Base-by-base conservation (phyloP, 208 protist genomes). In the Trypanosoma avium region DNA sequence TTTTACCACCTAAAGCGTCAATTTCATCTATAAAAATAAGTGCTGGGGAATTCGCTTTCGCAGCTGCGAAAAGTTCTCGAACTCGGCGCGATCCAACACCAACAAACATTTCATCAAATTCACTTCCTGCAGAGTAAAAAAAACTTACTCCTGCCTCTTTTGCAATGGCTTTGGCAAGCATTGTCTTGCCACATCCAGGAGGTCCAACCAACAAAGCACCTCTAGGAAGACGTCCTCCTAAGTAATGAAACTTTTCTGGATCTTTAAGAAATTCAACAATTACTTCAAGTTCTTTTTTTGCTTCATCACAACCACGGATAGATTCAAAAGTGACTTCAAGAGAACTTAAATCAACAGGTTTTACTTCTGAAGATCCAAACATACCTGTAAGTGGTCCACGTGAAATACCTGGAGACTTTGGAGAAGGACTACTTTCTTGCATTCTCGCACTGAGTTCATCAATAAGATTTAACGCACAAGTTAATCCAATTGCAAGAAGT, bases 1-100 rank as follows among this genome's bases (percentile, higher is more conserved):
- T 82, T 42, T 79, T 86, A 19, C 82, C 85, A 13, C 96, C 98
- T 9, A 99, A 77, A 0, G 97, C 94, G 74, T 99, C 98, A 60
- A 99, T 97, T 76, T 99, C 98, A 84, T 99, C 98, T 45, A 99
- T 99, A 71, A 99, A 99, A 46, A 99, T 98, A 55, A 99, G 93
- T 47, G 96, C 95, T 30, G 98, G 97, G 17, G 90, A 60, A 42
- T 90, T 61, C n/a, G 84, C 75, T 79, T 98, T 98, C 15, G 98
- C 98, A 15, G 88, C 84, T 0, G 80, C 86, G 72, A 99, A 99
- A 21, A 99, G 78, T 45, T 98, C 92, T 33, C 97, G 85, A 9
- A 99, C 88, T 32, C 97, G 86, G 24, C 85, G 82, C 12, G 97
- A 86, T 10, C 97, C 98, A 12, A 99, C 97, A 53, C 98, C 98